Base-by-base conservation (phyloP, 192 early-diverging fungal genomes). In the Entomortierella chlamydospora region DNA sequence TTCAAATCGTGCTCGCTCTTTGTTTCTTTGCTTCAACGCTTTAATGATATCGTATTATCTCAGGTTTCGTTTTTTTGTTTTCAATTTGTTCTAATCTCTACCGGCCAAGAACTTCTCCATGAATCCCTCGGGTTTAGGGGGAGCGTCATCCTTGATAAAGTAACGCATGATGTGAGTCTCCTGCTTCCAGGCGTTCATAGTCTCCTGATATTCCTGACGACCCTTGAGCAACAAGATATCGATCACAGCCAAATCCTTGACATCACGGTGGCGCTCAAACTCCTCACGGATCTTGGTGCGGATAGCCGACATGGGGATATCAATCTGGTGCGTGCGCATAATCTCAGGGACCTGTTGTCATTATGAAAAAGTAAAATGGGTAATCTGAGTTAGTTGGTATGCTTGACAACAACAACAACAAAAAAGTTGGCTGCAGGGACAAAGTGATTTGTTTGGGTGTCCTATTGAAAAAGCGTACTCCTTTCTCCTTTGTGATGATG, bases 141-240 rank as follows among this genome's bases (percentile, higher is more conserved):
- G 82, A 25, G 84, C 81, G 64, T 91, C 92, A 62, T 93, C 91
- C 55, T 93, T 87, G 64, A 84, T 85, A 90, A 97, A 97, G 87
- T 94, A 97, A 69, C 90, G 90, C 84, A 94, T 89, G 57, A 96
- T 86, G 54, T 97, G 96, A 55, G 91, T 92, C 67, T 88, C 87
- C 84, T 95, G 91, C 86, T 98, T 98, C 96, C 95, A 97, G 31
- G 91, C 88, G 65, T 98, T 95, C 83, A 95, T 81, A 8, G 94
- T 95, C 86, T 98, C 96, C 60, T 95, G 91, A 54, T 90, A 91
- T 68, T 98, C 96, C 71, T 91, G 87, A 51, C 89, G 88, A 23
- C 96, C 95, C 85, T 97, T 98, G 73, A 94, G 88, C 73, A 95
- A 72, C 59, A 98, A 85, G 54, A 96, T 85, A 70, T 98, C 96